Percentiles rank a stretch among this genome's conserved stretches.
These are phyloP conservation scores for Hygrophorus pudorinus DNA, from an alignment of 768 basidiomycete genomes.

Conservation along the genomic window DNA sequence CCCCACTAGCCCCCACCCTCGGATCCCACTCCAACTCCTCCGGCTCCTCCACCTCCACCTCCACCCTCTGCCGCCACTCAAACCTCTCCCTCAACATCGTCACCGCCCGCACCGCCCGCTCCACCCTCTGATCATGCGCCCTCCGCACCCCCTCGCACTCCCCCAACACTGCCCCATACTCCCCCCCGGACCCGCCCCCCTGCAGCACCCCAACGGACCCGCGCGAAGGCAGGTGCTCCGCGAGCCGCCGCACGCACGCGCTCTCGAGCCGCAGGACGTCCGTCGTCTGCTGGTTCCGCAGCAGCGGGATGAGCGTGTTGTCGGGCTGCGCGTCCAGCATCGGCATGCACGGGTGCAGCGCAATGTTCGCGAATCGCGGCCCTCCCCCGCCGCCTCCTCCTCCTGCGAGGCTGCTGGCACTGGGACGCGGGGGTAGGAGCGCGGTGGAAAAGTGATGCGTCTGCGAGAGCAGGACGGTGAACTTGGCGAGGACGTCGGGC, in stretches of 20 bases:
- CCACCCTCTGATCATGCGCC: constrained; percentile 68
- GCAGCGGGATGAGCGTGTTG: constrained; percentile 58
- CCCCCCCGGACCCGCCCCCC: constrained; percentile 18
- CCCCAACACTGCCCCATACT: constrained; percentile 52
- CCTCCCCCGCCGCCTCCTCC: constrained; percentile 10
- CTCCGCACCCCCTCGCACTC: constrained; percentile 59
- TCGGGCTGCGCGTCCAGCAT: constrained; percentile 64
- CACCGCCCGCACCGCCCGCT: constrained; percentile 72
- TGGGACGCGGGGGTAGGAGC: constrained; percentile 33
- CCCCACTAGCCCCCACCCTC: constrained; percentile 20
- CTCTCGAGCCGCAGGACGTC: constrained; percentile 67
- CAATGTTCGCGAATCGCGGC: constrained; percentile 47
- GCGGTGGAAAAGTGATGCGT: constrained; percentile 68
- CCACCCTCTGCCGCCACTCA: constrained; percentile 76
- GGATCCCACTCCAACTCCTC: constrained; percentile 72
- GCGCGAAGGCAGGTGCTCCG: constrained; percentile 54
- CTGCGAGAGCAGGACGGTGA: constrained; percentile 76
- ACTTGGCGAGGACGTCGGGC: constrained; percentile 83
- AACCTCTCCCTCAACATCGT: constrained; percentile 69
- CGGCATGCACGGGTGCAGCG: constrained; percentile 48
- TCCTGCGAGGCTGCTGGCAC: constrained; percentile 11
- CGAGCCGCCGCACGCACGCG: constrained; percentile 59
- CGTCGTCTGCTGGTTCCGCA: constrained; percentile 73
- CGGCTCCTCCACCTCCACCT: constrained; percentile 69
- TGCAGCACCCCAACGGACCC: constrained; percentile 42